A percentile compares a stretch with the other conserved stretches of the same genome.
These are phyloP conservation scores for Piper betle DNA, from an alignment of 164 flowering plant species.

Conservation along the genomic window DNA sequence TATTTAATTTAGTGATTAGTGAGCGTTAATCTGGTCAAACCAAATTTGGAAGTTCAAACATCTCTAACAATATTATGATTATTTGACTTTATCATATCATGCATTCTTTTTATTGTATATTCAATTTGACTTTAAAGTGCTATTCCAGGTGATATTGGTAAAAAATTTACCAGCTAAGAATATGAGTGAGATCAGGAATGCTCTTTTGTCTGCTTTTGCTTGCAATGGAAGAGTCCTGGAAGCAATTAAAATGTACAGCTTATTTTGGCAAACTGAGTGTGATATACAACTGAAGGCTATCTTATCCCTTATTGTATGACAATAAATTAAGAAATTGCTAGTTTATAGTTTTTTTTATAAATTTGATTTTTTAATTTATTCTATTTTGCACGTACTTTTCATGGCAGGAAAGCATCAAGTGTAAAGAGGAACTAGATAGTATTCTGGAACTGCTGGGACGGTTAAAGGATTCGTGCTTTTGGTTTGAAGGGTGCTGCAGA, in stretches of 20 bases:
- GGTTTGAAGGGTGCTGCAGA: conserved; percentile 66
- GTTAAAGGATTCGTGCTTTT: conserved; percentile 33
- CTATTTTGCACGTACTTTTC: background rate
- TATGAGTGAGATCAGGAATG: conserved; percentile 51
- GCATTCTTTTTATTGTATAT: too few relatives aligned
- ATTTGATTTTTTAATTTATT: too few relatives aligned
- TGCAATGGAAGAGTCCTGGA: conserved; percentile 41
- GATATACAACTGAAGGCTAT: conserved; percentile 53
- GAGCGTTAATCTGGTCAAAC: background rate
- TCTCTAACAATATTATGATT: background rate
- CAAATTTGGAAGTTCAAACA: background rate
- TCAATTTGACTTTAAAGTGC: too few relatives aligned
- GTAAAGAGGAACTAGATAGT: conserved; percentile 36
- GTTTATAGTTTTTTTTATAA: background rate
- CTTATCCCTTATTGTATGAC: conserved; percentile 55
- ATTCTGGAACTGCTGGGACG: conserved; percentile 51
- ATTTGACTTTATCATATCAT: background rate
- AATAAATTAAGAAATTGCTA: background rate
- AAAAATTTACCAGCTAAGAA: conserved; percentile 29
- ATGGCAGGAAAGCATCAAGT: conserved; percentile 39
- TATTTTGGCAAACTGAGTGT: conserved; percentile 38
- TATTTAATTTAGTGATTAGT: background rate
- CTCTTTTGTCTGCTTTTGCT: conserved; percentile 62
- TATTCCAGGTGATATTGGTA: conserved; percentile 40
- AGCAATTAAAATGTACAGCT: conserved; percentile 61